Base-by-base conservation (phyloP, 2,329 filamentous ascomycete species). In the Raffaelea deltoideospora region DNA sequence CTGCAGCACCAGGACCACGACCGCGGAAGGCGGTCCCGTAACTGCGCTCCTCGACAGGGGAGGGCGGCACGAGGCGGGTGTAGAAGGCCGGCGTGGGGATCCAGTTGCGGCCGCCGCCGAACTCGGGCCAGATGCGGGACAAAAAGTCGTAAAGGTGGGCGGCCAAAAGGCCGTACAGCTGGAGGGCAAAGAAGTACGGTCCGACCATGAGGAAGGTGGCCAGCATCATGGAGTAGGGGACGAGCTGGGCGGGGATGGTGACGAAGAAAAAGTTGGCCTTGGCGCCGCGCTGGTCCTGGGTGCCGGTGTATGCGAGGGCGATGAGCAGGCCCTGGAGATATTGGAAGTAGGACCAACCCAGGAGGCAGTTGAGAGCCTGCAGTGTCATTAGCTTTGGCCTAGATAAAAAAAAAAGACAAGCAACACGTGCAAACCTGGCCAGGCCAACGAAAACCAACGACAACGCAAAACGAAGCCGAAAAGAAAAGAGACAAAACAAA, bases 81-180 rank as follows among this genome's bases (percentile, higher is more conserved):
- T 96, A 58, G 46, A 86, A 76, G 6, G 56, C 54, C 3, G 90
- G 90, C 0, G 86, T 90, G 13, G 67, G 64, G 26, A 95, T 65
- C 34, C 79, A 67, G 51, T 87, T 93, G 35, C 64, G 66, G 1
- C 90, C 90, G 38, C 83, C 82, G 23, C 86, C 88, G 52, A 90
- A 90, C 38, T 82, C 75, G 5, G 90, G 90, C 66, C 86, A 96
- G 30, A 95, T 68, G 34, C 83, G 72, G 3, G 82, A 85, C 34
- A 95, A 57, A 52, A 96, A 98, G 53, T 96, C 83, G 57, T 85
- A 93, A 17, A 90, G 51, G 54, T 98, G 90, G 5, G 87, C 87
- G 11, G 87, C 83, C 31, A 93, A 45, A 10, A 98, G 65, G n/a
- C 90, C 90, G 24, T 73, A 82, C 5, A 74, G 56, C 50, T 92